phyloP scores from a whole-genome alignment of 2,329 filamentous ascomycete genomes.

The Colletotrichum godetiae region DNA sequence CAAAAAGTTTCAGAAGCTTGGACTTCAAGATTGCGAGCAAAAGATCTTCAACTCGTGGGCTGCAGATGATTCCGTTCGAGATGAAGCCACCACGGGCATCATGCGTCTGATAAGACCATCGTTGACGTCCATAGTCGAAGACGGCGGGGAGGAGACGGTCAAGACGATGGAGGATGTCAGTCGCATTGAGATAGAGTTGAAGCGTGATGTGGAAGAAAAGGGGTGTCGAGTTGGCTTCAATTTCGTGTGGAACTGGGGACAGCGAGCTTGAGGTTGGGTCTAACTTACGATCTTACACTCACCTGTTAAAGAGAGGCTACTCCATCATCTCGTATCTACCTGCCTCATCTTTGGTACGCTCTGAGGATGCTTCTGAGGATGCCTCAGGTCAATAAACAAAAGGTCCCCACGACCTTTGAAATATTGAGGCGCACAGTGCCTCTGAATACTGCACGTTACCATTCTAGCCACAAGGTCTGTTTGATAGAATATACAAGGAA shows the following conservation, averaged over 20 bases:
- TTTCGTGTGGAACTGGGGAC: slow-evolving; percentile 23
- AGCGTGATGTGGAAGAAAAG: neutral
- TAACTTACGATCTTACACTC: neutral
- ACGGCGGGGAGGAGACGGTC: slow-evolving; percentile 22
- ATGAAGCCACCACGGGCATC: neutral
- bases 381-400: no score
- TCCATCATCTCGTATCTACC: neutral
- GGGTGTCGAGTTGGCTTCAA: slow-evolving; percentile 12
- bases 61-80: slow-evolving; percentile 12
- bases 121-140: slow-evolving; percentile 8
- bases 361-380: no score
- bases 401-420: no score
- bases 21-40: slow-evolving; percentile 13
- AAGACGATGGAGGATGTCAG: slow-evolving; percentile 15
- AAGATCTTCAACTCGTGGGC: slow-evolving; percentile 24
- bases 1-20: slow-evolving; percentile 5
- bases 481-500: no score
- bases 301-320: neutral
- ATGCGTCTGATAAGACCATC: neutral
- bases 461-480: no score
- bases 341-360: neutral
- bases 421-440: no score
- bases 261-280: neutral
- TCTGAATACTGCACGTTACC: no score
- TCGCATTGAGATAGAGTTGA: slow-evolving; percentile 14